Evolutionary conservation across 2,329 filamentous ascomycete species (phyloP).

Genomic region (Fusarium xyrophilum): DNA sequence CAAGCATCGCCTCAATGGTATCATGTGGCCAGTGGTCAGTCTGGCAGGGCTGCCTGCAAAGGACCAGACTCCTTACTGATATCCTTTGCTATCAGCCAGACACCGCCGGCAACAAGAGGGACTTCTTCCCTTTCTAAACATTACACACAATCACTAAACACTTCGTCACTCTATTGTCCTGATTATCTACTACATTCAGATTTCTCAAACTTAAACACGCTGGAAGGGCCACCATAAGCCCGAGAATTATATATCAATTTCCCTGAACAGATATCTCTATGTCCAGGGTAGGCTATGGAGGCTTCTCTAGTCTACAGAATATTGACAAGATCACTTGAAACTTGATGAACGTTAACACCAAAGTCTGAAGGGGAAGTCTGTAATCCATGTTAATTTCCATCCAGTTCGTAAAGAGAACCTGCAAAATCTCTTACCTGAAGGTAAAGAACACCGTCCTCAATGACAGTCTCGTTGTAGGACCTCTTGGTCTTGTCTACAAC

Average conservation of each 20-base stretch:
- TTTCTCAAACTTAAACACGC: background rate
- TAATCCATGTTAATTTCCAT: constrained; percentile 1
- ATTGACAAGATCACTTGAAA: constrained; percentile 47
- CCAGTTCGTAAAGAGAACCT: background rate
- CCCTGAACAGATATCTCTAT: too few species aligned
- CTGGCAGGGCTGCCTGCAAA: too few species aligned
- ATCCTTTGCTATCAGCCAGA: too few species aligned
- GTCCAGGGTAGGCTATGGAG: background rate
- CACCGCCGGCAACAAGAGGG: background rate
- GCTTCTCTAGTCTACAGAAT: constrained; percentile 39
- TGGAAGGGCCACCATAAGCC: too few species aligned
- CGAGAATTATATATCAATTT: background rate
- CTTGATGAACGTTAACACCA: constrained; percentile 48
- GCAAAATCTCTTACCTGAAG: constrained; percentile 51
- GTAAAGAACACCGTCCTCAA: constrained; percentile 58
- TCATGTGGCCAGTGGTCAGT: rapidly evolving
- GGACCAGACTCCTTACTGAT: background rate
- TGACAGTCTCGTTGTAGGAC: constrained; percentile 54
- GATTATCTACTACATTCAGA: background rate
- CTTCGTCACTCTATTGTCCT: background rate
- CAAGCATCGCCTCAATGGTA: background rate
- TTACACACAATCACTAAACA: background rate
- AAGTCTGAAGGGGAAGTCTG: constrained; percentile 48
- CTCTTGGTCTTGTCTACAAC: constrained; percentile 53
- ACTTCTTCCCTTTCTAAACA: background rate